Evolutionary conservation across 176 grass and related monocot genomes (phyloP).

Genomic region (Zizania latifolia): DNA sequence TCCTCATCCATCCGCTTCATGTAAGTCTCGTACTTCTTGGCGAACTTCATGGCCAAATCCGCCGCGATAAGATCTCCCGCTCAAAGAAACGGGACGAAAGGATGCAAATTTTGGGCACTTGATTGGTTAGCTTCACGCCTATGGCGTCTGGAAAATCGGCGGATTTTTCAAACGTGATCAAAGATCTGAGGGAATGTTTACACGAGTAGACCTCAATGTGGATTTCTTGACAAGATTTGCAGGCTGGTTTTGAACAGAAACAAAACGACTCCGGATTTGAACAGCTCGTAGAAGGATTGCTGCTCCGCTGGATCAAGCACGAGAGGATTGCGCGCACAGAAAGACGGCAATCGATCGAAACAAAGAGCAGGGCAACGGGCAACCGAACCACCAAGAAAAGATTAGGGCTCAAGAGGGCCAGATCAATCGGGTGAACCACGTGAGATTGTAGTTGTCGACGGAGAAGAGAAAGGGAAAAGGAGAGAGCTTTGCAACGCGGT

Average conservation of each 20-base stretch:
- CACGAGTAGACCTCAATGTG: too few species aligned
- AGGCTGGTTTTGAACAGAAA: not conserved
- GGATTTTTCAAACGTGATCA: not conserved
- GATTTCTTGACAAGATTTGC: not conserved
- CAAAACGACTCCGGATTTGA: not conserved
- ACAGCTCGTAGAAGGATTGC: not conserved
- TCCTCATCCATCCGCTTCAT: conserved; percentile 57
- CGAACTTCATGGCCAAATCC: conserved; percentile 63
- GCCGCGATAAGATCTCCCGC: not conserved
- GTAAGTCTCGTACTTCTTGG: conserved; percentile 82
- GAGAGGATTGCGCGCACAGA: not conserved
- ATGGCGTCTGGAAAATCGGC: not conserved
- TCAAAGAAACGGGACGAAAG: not conserved
- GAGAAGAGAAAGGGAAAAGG: not conserved
- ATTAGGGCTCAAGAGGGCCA: not conserved
- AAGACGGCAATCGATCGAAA: not conserved
- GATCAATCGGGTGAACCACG: not conserved
- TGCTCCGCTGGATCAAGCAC: not conserved
- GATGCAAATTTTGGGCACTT: not conserved
- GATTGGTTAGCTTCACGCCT: not conserved
- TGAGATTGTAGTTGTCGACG: too few species aligned
- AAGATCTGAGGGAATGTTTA: not conserved
- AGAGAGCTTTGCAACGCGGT: not conserved
- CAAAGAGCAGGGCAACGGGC: not conserved
- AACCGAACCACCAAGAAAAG: not conserved